Evolutionary conservation across 805 yeast genomes (phyloP).

Genomic region (Kodamaea laetipori): DNA sequence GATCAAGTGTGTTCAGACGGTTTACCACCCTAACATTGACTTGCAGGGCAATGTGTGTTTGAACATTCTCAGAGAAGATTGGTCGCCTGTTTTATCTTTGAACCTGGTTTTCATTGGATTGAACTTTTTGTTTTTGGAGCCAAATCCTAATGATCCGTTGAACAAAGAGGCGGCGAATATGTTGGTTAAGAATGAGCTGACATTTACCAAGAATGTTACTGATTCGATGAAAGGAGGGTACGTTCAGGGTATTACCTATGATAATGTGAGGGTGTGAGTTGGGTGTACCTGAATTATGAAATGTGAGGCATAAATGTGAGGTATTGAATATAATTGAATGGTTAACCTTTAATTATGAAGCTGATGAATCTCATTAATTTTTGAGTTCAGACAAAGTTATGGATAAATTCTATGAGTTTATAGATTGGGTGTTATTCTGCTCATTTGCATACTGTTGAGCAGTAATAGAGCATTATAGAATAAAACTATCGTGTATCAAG

Average conservation of each 20-base stretch:
- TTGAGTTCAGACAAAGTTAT: too few relatives aligned
- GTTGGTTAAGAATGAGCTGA: conserved; percentile 36
- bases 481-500: too few relatives aligned
- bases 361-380: too few relatives aligned
- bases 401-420: too few relatives aligned
- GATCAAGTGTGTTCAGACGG: conserved; percentile 66
- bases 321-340: too few relatives aligned
- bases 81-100: conserved; percentile 90
- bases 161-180: conserved; percentile 84
- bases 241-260: conserved; percentile 10
- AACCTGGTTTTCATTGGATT: conserved; percentile 83
- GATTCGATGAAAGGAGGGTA: conserved; percentile 73
- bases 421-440: too few relatives aligned
- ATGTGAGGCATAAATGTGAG: too few relatives aligned
- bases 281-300: too few relatives aligned
- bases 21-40: conserved; percentile 95
- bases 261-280: conserved; percentile 11
- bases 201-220: conserved; percentile 59
- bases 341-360: too few relatives aligned
- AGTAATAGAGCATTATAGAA: too few relatives aligned
- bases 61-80: conserved; percentile 89
- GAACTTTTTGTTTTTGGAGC: conserved; percentile 82
- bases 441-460: too few relatives aligned
- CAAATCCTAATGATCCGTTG: conserved; percentile 89
- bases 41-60: conserved; percentile 87